These are phyloP conservation scores for Fraxinus quadrangulata DNA, from an alignment of 257 asterid genomes.

Conservation along the genomic window DNA sequence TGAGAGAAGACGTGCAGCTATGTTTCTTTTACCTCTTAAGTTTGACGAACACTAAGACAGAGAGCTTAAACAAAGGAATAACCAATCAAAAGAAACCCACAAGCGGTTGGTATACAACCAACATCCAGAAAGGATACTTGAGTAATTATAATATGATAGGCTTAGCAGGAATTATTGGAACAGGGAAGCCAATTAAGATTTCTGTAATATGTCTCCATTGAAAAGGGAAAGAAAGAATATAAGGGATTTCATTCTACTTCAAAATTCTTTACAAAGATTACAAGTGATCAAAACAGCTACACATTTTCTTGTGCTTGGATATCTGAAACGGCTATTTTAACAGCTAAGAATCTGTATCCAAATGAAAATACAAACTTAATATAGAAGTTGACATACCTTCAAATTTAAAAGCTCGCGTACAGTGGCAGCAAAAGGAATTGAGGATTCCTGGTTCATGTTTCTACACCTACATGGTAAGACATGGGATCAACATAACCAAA, in stretches of 20 bases:
- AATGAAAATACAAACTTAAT: background rate
- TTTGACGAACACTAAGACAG: background rate
- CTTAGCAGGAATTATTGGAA: background rate
- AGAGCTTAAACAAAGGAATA: background rate
- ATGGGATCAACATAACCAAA: constrained; percentile 32
- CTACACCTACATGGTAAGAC: constrained; percentile 45
- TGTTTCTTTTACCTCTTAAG: background rate
- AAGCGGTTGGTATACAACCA: background rate
- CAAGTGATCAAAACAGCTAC: background rate
- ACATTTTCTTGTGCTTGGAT: constrained; percentile 2
- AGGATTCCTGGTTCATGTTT: constrained; percentile 39
- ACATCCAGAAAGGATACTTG: background rate
- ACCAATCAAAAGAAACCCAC: background rate
- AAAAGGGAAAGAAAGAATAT: background rate
- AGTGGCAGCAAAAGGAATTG: constrained; percentile 54
- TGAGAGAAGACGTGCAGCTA: background rate
- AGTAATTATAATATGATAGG: background rate
- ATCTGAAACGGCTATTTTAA: background rate
- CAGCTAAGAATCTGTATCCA: constrained; percentile 6
- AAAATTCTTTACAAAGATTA: background rate
- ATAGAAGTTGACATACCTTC: constrained; percentile 51
- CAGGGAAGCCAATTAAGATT: background rate
- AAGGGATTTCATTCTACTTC: background rate
- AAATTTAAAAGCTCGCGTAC: constrained; percentile 71
- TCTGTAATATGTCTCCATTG: background rate